Base-by-base conservation (phyloP, 73 alveolate genomes). In the Stentor roeselii region DNA sequence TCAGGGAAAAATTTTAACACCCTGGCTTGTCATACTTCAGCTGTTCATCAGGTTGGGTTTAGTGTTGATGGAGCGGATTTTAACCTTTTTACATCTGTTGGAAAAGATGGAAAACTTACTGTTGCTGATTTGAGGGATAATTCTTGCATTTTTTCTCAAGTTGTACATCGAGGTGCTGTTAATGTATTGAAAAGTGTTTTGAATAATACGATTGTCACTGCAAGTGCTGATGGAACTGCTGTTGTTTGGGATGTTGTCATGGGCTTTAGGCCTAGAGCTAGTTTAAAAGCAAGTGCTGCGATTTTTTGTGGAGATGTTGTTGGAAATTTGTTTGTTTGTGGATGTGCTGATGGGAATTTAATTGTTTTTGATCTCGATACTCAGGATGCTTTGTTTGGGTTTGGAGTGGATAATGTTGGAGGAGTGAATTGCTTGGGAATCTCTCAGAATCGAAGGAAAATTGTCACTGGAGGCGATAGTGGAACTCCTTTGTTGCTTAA, bases 301-400 rank as follows among this genome's bases (percentile, higher is more conserved):
- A 98, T 97, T 36, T 94, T 94, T 87, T 97, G 99, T 88, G 98
- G 98, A 38, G 95, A 91, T 60, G 91, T 91, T 37, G 88, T 93
- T 30, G 85, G 39, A 39, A 97, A 97, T 93, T 87, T 96, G 59
- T 95, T 96, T 3, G 92, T 95, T 39, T 97, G 98, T 83, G 99
- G 99, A 36, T 97, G 99, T 82, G 99, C 98, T 0, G 99, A 97
- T 95, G 99, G 99, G 14, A 97, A 96, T 93, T 83, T 97, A 4
- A 87, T 97, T 38, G 95, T 93, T 60, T 97, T 85, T 86, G 95
- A 97, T 88, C 78, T 92, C 42, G 99, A 96, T 85, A 87, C 92
- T 14, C 96, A 93, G 78, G 95, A 97, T 88, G 93, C 98, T 88
- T 84, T 94, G 6, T 97, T 94, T 92, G 99, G 99, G 0, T 95